Evolutionary conservation across 2,329 filamentous ascomycete genomes (phyloP).

Genomic region (Ceratocystiopsis sp.): DNA sequence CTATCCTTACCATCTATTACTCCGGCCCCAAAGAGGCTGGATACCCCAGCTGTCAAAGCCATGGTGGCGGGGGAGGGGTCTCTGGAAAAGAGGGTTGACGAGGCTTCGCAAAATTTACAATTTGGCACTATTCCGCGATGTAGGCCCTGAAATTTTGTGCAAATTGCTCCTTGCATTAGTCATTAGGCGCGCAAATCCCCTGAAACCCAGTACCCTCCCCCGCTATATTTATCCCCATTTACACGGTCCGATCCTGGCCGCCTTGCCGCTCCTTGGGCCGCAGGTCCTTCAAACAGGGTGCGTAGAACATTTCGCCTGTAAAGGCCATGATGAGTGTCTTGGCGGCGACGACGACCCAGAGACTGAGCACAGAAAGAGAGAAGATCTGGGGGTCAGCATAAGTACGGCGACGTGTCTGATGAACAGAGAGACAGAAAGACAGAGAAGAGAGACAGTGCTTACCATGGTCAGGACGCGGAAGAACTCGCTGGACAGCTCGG

Average conservation of each 20-base stretch:
- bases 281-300: slow-evolving; percentile 22
- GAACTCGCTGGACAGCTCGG: slow-evolving; percentile 24
- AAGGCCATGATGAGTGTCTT: slow-evolving; percentile 21
- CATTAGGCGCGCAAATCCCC: too few relatives aligned
- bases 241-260: not conserved
- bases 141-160: too few relatives aligned
- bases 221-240: too few relatives aligned
- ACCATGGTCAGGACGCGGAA: slow-evolving; percentile 21
- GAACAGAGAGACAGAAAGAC: not conserved
- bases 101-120: too few relatives aligned
- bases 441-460: slow-evolving; percentile 1
- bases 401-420: not conserved
- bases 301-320: slow-evolving; percentile 26
- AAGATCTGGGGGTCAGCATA: slow-evolving; percentile 17
- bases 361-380: slow-evolving; percentile 21
- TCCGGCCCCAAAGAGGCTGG: not conserved
- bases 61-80: slow-evolving; percentile 2
- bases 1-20: not conserved
- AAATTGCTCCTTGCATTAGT: too few relatives aligned
- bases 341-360: slow-evolving; percentile 25
- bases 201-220: too few relatives aligned
- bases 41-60: slow-evolving; percentile 3
- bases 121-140: too few relatives aligned
- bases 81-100: too few relatives aligned
- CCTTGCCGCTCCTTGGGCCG: slow-evolving; percentile 6